Evolutionary conservation across 2,329 filamentous ascomycete genomes (phyloP).

Genomic region (Alternaria solani): DNA sequence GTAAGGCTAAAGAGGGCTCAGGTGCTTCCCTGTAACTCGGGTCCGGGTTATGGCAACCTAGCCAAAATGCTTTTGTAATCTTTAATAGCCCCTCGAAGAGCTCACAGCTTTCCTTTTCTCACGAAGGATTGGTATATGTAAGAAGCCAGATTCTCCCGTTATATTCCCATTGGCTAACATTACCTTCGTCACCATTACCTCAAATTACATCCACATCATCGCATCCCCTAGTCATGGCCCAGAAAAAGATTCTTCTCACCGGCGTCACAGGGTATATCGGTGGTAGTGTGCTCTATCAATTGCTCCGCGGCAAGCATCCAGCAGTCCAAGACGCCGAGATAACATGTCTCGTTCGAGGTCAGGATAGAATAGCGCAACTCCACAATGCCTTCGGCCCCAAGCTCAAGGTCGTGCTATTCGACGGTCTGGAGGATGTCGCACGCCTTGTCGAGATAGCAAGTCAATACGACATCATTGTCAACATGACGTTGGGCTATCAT

Average conservation of each 20-base stretch:
- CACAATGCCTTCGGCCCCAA: constrained; percentile 1
- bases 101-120: background rate
- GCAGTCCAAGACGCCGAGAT: constrained; percentile 1
- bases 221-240: background rate
- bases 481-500: constrained; percentile 7
- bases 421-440: constrained; percentile 1
- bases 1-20: background rate
- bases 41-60: background rate
- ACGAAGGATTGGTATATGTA: background rate
- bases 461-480: constrained; percentile 5
- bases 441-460: constrained; percentile 8
- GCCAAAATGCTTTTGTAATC: background rate
- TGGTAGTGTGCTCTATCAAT: constrained; percentile 1
- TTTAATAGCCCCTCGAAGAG: background rate
- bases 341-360: constrained; percentile 3
- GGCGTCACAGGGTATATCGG: constrained; percentile 5
- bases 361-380: constrained; percentile 1
- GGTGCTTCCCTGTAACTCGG: background rate
- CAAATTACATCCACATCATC: background rate
- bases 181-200: background rate
- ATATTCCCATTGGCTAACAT: background rate
- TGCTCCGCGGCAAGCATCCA: constrained; percentile 4
- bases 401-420: constrained; percentile 1
- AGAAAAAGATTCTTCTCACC: background rate
- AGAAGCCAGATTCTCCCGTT: background rate